phyloP scores from a whole-genome alignment of 192 early-diverging fungal genomes.

The Dissophora globulifera region DNA sequence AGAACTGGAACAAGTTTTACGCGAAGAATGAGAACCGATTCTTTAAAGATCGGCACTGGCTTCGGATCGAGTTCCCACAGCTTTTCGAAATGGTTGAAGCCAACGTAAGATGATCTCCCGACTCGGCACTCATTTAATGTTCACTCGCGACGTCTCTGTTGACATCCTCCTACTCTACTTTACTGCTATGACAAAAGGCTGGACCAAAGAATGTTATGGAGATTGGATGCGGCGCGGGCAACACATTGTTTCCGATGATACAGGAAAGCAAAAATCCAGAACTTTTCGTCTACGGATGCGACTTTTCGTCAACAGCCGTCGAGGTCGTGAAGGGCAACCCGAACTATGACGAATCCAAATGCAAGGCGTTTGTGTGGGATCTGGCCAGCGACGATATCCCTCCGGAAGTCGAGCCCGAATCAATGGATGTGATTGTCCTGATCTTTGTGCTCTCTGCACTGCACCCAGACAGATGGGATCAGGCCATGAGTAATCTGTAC shows the following conservation, averaged over 20 bases:
- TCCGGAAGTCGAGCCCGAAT: conserved; percentile 73
- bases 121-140: neutral
- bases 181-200: conserved; percentile 46
- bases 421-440: conserved; percentile 89
- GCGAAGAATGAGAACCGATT: conserved; percentile 88
- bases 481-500: conserved; percentile 83
- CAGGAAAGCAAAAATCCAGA: conserved; percentile 74
- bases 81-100: conserved; percentile 66
- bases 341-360: conserved; percentile 72
- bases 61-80: conserved; percentile 93
- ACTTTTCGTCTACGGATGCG: conserved; percentile 89
- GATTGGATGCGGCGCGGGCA: conserved; percentile 97
- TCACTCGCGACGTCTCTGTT: no score
- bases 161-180: no score
- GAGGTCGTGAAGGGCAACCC: conserved; percentile 83
- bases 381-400: conserved; percentile 80
- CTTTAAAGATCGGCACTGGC: conserved; percentile 98
- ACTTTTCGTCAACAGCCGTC: conserved; percentile 90
- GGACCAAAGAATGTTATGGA: conserved; percentile 78
- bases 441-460: conserved; percentile 97
- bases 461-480: conserved; percentile 84
- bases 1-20: conserved; percentile 85
- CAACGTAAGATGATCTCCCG: conserved; percentile 41
- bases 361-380: conserved; percentile 95
- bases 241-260: conserved; percentile 93